Conservation (phyloP, 2,329 filamentous ascomycete species). For the Pseudogymnoascus sp. region DNA sequence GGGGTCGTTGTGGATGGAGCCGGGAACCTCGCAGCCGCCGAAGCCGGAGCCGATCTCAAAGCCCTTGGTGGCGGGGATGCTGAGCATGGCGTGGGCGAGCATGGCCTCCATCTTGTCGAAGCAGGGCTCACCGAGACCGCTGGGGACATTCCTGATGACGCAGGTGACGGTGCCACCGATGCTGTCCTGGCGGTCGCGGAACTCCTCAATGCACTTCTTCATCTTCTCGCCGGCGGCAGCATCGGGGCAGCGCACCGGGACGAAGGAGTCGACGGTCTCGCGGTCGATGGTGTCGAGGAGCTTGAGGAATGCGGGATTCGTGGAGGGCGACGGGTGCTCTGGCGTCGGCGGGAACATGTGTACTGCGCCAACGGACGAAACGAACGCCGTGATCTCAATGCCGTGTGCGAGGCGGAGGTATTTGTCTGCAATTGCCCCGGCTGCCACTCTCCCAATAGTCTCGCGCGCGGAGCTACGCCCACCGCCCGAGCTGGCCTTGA, state of each 20-base stretch:
- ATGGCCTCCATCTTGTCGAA: slow-evolving; percentile 94
- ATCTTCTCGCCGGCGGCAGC: slow-evolving; percentile 56
- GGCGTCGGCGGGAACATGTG: slow-evolving; percentile 67
- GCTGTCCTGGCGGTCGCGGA: slow-evolving; percentile 71
- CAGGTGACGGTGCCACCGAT: slow-evolving; percentile 94
- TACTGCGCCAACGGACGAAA: slow-evolving; percentile 72
- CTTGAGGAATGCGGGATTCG: slow-evolving; percentile 69
- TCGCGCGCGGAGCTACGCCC: slow-evolving; percentile 87
- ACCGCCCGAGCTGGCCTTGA: slow-evolving; percentile 83
- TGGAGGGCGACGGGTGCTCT: slow-evolving; percentile 58
- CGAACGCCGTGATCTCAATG: slow-evolving; percentile 86
- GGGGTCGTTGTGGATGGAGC: slow-evolving; percentile 85
- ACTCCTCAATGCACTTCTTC: slow-evolving; percentile 69
- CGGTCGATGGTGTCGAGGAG: slow-evolving; percentile 66
- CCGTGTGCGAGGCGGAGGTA: slow-evolving; percentile 73
- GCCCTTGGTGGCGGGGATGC: slow-evolving; percentile 88
- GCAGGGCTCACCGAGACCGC: slow-evolving; percentile 82
- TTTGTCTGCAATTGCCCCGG: slow-evolving; percentile 87
- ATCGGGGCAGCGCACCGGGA: slow-evolving; percentile 83
- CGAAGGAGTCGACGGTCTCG: slow-evolving; percentile 67
- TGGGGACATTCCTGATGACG: slow-evolving; percentile 77
- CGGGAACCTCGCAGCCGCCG: slow-evolving; percentile 73
- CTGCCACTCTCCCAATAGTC: slow-evolving; percentile 87
- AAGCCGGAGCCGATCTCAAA: slow-evolving; percentile 96
- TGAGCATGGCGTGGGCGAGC: slow-evolving; percentile 88